Base-by-base conservation (phyloP, 768 basidiomycete species). In the Melanogaster broomeanus region DNA sequence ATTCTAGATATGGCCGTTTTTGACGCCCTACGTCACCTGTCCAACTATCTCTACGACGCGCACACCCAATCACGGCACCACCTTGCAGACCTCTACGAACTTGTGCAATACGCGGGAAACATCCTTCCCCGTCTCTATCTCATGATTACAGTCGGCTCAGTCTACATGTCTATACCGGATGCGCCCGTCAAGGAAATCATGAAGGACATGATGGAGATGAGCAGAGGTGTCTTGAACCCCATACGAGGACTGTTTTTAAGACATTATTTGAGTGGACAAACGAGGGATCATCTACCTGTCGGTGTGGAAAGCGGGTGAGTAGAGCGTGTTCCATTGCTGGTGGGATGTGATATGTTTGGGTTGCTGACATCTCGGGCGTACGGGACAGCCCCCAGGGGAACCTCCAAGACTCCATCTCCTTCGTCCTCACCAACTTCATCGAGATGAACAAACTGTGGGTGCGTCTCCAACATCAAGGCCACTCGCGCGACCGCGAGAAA, bases 131-230 rank as follows among this genome's bases (percentile, higher is more conserved):
- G 93, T 16, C 78, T 92, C 31, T 93, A 98, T 73, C 90, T 98
- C 63, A 98, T 99, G 97, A 97, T 98, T 62, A 98, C 97, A 34
- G 96, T 99, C 55, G 97, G 97, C 57, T 92, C 96, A 1, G 95
- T 98, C 31, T 99, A 98, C 78, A 98, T 99, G 97, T 94, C 93
- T 25, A 87, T 98, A 45, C 85, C 93, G 3, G 96, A 97, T 52
- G 95, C 96, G 10, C 96, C 96, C 4, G 87, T 98, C 49, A 97
- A 94, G 77, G 96, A 99, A 74, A 93, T 99, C 56, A 99, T 98
- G 96, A 98, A 97, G 79, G 97, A 99, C 71, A 98, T 98, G 96
- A 89, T 99, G 89, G 97, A 99, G 71, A 98, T 98, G 97, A 93
- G 93, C 31, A 79, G 94, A 18, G 97, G 97, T 54, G 93, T 99